Base-by-base conservation (phyloP, 2,329 filamentous ascomycete species). In the Emmonsiellopsis sp. region DNA sequence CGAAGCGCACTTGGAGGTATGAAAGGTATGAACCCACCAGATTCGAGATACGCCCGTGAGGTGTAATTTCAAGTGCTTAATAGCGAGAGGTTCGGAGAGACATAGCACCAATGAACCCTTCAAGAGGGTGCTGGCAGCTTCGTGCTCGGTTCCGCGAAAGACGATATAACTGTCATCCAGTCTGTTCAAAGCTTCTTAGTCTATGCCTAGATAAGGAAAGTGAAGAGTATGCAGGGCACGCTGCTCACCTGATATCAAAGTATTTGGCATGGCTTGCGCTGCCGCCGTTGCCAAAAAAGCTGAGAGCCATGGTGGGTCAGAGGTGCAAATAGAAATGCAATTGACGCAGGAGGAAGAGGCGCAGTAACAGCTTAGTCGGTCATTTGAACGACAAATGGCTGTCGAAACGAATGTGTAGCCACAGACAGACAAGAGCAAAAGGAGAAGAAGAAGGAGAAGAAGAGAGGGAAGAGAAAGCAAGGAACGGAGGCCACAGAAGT, bases 151-250 rank as follows among this genome's bases (percentile, higher is more conserved):
- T 56, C 88, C 88, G 51, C 87, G 84, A 58, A 93, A 85, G 32
- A 92, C 84, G 55, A 92, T 81, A 54, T 91, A 87, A 63, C 89
- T 84, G 63, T 86, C 85, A 51, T 91, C 86, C 56, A 91, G 79
- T 51, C 87, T 90, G 63, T 40, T 51, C 37, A 47, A 35, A 53
- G 52, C 35, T 38, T n/a, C 13, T 31, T 16, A 37, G 20, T 10
- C 8, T 38, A 11, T 7, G 43, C 10, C 9, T 20, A 50, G 15
- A 50, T 7, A 30, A 7, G 11, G 5, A 9, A 20, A 42, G n/a
- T 40, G 20, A 26, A 26, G 20, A 26, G 20, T 26, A 26, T 26
- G 5, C 20, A 26, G 20, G 20, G 1, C 32, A 30, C 16, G 35
- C n/a, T 37, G 7, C 50, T 15, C 15, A 75, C 72, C 72, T 70